Base-by-base conservation (phyloP, 2,329 filamentous ascomycete genomes). In the Zymoseptoria tritici region DNA sequence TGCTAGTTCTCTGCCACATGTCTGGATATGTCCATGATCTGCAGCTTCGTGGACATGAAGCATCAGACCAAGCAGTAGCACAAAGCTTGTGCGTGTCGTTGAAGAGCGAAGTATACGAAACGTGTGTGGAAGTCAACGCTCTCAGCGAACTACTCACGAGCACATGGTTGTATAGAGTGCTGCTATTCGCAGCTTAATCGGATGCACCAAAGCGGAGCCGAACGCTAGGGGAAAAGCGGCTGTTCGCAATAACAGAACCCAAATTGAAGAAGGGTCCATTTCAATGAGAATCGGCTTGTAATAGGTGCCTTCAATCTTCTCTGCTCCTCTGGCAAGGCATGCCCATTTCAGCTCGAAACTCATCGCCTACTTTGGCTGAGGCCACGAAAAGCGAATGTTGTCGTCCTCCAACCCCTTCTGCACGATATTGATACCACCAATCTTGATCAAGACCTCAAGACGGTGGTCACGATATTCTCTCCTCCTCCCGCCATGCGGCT, bases 381-480 rank as follows among this genome's bases (percentile, higher is more conserved):
- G 63, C 64, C 62, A 64, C 46, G 58, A 61, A 55, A 68, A 68
- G 24, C 67, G 60, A 52, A 68, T 62, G 51, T 64, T 68, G 24
- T 61, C 60, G 50, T 63, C 59, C 60, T 63, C 63, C 26, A 68
- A 26, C 1, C 64, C 66, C 49, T 65, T 63, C 49, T 56, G 24
- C 20, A 68, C 66, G 42, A 68, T 63, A 0, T 62, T 63, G 9
- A 68, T 46, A 8, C 62, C 67, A 24, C 67, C 67, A 56, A 59
- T 63, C 60, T 68, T 68, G 20, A 67, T 57, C 63, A 68, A 56
- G 42, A 56, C 61, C 60, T 68, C 67, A 29, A 68, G 55, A 22
- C 67, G 50, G 62, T 70, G 66, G 60, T 69, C 67, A 9, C 68
- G 54, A 59, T 69, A 70, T 61, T 70, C 65, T 22, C 67, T 59